These are phyloP conservation scores for Aspergillus novofumigatus DNA, from an alignment of 2,329 filamentous ascomycete genomes.

Conservation along the genomic window DNA sequence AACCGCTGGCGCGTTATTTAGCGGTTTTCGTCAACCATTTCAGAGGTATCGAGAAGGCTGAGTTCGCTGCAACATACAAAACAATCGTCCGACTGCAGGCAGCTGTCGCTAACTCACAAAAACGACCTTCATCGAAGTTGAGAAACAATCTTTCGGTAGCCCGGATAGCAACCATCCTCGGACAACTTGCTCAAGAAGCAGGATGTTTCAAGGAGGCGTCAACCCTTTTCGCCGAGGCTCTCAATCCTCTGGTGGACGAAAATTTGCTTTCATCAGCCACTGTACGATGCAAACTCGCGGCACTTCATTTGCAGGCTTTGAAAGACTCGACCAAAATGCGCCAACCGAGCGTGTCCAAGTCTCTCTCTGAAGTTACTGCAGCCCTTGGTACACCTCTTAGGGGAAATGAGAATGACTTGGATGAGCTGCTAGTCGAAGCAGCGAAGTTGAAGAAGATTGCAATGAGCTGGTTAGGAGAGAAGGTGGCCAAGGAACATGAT, in stretches of 20 bases:
- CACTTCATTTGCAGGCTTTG: constrained; percentile 32
- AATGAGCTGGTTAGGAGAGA: constrained; percentile 34
- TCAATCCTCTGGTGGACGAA: constrained; percentile 26
- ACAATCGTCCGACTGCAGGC: constrained; percentile 35
- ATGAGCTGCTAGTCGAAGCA: constrained; percentile 41
- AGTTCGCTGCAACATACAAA: constrained; percentile 35
- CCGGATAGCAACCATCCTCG: constrained; percentile 32
- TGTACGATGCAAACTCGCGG: constrained; percentile 37
- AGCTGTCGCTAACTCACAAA: constrained; percentile 24
- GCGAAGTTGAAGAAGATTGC: constrained; percentile 41
- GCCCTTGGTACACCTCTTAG: constrained; percentile 35
- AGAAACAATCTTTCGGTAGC: constrained; percentile 27
- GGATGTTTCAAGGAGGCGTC: constrained; percentile 37
- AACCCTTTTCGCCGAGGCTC: constrained; percentile 31
- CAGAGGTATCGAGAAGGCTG: constrained; percentile 30
- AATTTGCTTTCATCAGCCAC: constrained; percentile 35
- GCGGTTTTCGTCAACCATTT: constrained; percentile 32
- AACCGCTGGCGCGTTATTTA: constrained; percentile 40
- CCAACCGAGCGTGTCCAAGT: constrained; percentile 17
- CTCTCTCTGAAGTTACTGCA: constrained; percentile 31
- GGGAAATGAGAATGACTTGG: constrained; percentile 39
- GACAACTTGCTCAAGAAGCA: constrained; percentile 39
- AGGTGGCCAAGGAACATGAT: constrained; percentile 20
- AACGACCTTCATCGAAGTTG: constrained; percentile 15
- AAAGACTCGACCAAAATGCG: constrained; percentile 20